Percentiles rank a stretch among this genome's conserved stretches.
Conservation (phyloP, 129 eudicot species). For the Ambrosia trifida region DNA sequence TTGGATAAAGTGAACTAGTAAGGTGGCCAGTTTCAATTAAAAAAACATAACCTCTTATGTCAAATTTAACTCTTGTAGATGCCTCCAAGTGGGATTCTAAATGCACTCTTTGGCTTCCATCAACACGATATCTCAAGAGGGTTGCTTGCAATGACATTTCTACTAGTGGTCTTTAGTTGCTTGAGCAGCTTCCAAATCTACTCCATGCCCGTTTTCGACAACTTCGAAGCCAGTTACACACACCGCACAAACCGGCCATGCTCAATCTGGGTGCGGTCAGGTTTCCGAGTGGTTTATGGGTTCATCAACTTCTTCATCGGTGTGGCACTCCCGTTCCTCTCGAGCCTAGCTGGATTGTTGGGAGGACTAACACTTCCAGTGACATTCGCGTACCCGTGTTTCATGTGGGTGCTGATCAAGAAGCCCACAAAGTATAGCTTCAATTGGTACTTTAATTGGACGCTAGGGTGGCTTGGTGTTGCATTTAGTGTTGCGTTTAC, state of each 20-base stretch:
- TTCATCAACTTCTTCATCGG: constrained; percentile 63
- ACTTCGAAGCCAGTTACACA: constrained; percentile 79
- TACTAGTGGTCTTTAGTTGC: constrained; percentile 80
- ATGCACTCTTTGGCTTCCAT: constrained; percentile 73
- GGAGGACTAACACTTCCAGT: constrained; percentile 86
- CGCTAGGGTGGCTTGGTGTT: constrained; percentile 76
- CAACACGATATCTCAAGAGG: constrained; percentile 66
- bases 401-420: constrained; percentile 87
- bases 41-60: not conserved
- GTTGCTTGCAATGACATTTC: constrained; percentile 66
- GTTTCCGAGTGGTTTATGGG: constrained; percentile 68
- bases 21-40: too few species aligned
- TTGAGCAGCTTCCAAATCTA: constrained; percentile 84
- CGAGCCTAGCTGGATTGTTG: constrained; percentile 79
- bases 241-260: constrained; percentile 80
- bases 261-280: constrained; percentile 79
- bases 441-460: constrained; percentile 80
- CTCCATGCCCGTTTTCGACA: constrained; percentile 90
- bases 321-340: constrained; percentile 74
- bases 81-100: constrained; percentile 83
- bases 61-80: constrained; percentile 42
- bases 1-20: too few species aligned
- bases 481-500: constrained; percentile 75
- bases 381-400: constrained; percentile 85
- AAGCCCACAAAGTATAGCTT: constrained; percentile 64